Conservation (phyloP, 2,329 filamentous ascomycete genomes). For the Colletotrichum ledebouriae region DNA sequence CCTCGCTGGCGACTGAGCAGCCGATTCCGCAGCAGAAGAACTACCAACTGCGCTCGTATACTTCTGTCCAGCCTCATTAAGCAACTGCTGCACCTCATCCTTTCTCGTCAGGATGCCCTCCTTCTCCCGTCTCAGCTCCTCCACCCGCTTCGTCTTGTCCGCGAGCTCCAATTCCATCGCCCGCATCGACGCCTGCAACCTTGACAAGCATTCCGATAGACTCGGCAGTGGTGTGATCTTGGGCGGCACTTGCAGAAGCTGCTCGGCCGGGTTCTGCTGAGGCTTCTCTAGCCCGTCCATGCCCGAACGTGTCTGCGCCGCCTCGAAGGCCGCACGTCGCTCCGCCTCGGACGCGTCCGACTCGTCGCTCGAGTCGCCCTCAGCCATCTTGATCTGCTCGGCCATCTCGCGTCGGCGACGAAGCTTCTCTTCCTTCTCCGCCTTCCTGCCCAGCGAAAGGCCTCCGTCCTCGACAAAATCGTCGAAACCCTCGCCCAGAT, state of each 20-base stretch:
- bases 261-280: slow-evolving; percentile 55
- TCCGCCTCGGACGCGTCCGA: slow-evolving; percentile 79
- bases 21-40: slow-evolving; percentile 21
- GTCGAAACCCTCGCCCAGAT: slow-evolving; percentile 93
- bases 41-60: slow-evolving; percentile 61
- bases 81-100: slow-evolving; percentile 81
- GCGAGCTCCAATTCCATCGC: slow-evolving; percentile 74
- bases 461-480: slow-evolving; percentile 89
- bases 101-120: slow-evolving; percentile 77
- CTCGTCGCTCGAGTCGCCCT: slow-evolving; percentile 73
- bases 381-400: slow-evolving; percentile 84
- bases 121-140: slow-evolving; percentile 77
- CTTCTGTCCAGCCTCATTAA: slow-evolving; percentile 83
- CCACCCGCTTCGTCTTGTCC: slow-evolving; percentile 72
- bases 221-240: slow-evolving; percentile 84
- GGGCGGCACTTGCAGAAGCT: slow-evolving; percentile 71
- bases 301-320: slow-evolving; percentile 87
- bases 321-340: slow-evolving; percentile 86
- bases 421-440: slow-evolving; percentile 78
- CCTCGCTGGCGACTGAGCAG: slow-evolving; percentile 40
- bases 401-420: slow-evolving; percentile 83
- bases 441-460: slow-evolving; percentile 82
- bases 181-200: slow-evolving; percentile 72
- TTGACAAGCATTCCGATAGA: slow-evolving; percentile 74
- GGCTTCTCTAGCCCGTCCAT: slow-evolving; percentile 77